Evolutionary conservation across 2,329 filamentous ascomycete genomes (phyloP).

Genomic region (Penicillium olsonii): DNA sequence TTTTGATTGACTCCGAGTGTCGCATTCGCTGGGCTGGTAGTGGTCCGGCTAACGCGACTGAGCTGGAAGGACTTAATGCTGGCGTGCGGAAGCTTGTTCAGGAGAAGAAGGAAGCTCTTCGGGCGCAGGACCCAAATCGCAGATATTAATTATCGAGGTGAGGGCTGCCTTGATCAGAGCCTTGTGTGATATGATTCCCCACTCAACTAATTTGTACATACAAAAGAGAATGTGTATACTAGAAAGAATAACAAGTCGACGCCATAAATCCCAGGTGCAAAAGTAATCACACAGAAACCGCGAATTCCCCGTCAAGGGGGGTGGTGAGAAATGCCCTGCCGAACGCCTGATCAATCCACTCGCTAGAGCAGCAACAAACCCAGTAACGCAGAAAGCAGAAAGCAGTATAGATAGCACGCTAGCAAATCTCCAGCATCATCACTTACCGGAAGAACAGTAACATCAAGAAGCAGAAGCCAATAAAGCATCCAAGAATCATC

Average conservation of each 20-base stretch:
- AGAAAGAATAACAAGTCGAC: constrained; percentile 18
- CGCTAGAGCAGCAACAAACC: constrained; percentile 18
- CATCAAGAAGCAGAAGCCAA: constrained; percentile 87
- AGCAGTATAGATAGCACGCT: constrained; percentile 4
- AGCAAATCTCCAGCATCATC: not conserved
- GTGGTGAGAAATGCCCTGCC: constrained; percentile 16
- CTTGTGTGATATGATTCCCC: constrained; percentile 13
- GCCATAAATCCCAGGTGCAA: constrained; percentile 15
- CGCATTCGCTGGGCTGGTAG: constrained; percentile 94
- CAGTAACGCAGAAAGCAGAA: constrained; percentile 11
- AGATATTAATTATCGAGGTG: constrained; percentile 17
- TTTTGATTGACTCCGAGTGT: constrained; percentile 82
- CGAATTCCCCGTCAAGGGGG: constrained; percentile 11
- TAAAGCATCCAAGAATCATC: constrained; percentile 87
- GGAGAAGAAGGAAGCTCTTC: constrained; percentile 35
- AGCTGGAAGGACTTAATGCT: constrained; percentile 46
- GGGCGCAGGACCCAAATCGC: constrained; percentile 22
- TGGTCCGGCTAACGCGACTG: constrained; percentile 43
- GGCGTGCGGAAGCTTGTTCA: constrained; percentile 45
- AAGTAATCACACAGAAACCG: constrained; percentile 15
- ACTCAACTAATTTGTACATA: constrained; percentile 28
- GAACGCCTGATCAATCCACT: constrained; percentile 20
- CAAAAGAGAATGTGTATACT: constrained; percentile 30
- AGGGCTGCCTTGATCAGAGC: constrained; percentile 5
- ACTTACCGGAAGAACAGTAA: constrained; percentile 74